Evolutionary conservation across 352 stramenopile genomes (phyloP).

Genomic region (Phytophthora citricola): DNA sequence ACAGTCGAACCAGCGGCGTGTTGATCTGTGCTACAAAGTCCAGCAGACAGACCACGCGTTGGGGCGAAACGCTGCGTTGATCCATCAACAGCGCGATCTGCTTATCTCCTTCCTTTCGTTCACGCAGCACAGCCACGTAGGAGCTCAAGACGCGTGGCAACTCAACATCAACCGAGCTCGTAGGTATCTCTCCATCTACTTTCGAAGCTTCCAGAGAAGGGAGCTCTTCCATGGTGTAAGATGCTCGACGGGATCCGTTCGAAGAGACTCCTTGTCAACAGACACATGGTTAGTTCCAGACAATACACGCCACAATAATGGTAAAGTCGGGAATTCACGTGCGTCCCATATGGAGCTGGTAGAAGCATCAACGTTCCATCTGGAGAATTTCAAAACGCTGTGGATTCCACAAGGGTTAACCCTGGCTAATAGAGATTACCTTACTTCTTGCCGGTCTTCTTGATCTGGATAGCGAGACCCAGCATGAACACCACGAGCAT

Average conservation of each 20-base stretch:
- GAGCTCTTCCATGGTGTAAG: not conserved
- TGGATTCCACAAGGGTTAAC: too few species aligned
- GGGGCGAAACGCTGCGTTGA: slow-evolving; percentile 19
- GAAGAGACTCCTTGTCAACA: slow-evolving; percentile 14
- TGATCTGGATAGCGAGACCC: slow-evolving; percentile 61
- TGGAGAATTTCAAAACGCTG: not conserved
- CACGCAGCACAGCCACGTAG: slow-evolving; percentile 19
- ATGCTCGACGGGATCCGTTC: slow-evolving; percentile 1
- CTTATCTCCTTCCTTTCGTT: slow-evolving; percentile 7
- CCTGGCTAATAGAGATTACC: slow-evolving; percentile 15
- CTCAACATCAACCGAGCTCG: slow-evolving; percentile 2
- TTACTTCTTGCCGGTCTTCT: slow-evolving; percentile 58
- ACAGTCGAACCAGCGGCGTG: slow-evolving; percentile 39
- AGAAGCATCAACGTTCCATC: too few species aligned
- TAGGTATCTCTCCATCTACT: slow-evolving; percentile 16
- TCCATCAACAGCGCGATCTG: slow-evolving; percentile 29
- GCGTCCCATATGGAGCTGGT: slow-evolving; percentile 2
- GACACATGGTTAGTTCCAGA: slow-evolving; percentile 3
- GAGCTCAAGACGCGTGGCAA: slow-evolving; percentile 11
- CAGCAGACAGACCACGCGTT: slow-evolving; percentile 28
- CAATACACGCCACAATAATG: slow-evolving; percentile 2
- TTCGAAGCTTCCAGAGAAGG: not conserved
- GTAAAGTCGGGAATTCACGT: not conserved
- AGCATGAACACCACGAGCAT: slow-evolving; percentile 55
- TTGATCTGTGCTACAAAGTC: slow-evolving; percentile 41